phyloP scores from a whole-genome alignment of 2,329 filamentous ascomycete species.

The Sporothrix protearum region DNA sequence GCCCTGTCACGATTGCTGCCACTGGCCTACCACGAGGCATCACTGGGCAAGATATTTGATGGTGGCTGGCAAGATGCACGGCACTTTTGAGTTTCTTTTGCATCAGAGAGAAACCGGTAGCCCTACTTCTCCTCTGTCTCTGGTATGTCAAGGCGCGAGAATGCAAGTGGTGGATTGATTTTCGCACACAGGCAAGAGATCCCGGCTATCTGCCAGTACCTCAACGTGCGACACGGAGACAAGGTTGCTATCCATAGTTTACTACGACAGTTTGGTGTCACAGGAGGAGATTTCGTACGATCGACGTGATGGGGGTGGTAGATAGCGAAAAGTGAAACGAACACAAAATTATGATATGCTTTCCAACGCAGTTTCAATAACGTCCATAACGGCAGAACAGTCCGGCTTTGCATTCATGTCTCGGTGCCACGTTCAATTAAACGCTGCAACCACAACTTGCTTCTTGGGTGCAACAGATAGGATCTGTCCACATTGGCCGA shows the following conservation, averaged over 20 bases:
- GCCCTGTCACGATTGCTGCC: slow-evolving; percentile 15
- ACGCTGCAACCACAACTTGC: background rate
- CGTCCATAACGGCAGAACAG: background rate
- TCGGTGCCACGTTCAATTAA: background rate
- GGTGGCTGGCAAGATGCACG: slow-evolving; percentile 5
- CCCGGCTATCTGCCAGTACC: slow-evolving; percentile 23
- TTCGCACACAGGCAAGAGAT: slow-evolving; percentile 24
- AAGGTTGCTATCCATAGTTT: background rate
- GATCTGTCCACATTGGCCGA: background rate
- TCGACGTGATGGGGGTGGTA: background rate
- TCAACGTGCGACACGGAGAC: slow-evolving; percentile 17
- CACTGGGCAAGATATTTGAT: background rate
- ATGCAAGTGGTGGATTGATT: slow-evolving; percentile 26
- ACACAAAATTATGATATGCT: background rate
- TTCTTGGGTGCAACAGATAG: background rate
- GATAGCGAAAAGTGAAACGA: too few relatives aligned
- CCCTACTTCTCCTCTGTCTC: slow-evolving; percentile 19
- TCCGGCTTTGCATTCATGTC: background rate
- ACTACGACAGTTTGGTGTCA: background rate
- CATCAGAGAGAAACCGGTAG: slow-evolving; percentile 23
- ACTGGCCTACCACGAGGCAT: background rate
- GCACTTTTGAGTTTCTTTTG: slow-evolving; percentile 5
- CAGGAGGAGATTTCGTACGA: background rate
- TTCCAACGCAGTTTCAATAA: background rate
- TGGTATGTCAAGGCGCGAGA: slow-evolving; percentile 23